Base-by-base conservation (phyloP, 257 asterid species). In the Solanum appendiculatum region DNA sequence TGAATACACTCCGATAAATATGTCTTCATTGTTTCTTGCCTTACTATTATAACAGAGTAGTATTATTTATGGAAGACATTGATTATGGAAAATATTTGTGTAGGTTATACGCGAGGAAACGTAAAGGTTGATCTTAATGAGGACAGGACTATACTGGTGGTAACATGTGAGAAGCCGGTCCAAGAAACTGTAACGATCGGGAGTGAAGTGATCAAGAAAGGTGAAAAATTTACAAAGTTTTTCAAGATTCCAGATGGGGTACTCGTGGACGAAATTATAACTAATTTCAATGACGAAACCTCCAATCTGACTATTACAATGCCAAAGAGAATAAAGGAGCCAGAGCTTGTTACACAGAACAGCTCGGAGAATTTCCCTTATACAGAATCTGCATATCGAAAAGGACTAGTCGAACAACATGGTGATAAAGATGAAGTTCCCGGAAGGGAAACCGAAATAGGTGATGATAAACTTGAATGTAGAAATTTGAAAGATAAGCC, bases 191-290 rank as follows among this genome's bases (percentile, higher is more conserved):
- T 93, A 21, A 86, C 93, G 88, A 88, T 89, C 31, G 95, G 95
- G 25, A 86, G 92, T 94, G 87, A 84, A 86, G 84, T 94, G 89
- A n/a, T 89, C 33, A 93, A 88, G 89, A 94, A 94, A 83, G 95
- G 84, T 10, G 84, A 86, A 86, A 91, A 82, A 46, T 94, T 97
- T 91, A 92, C 87, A 88, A 93, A 93, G 86, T 92, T 90, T 64
- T 94, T 94, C 89, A 93, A 85, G 91, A 95, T 97, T 83, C 99
- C 99, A 27, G 90, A 86, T 33, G 96, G 93, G 46, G 96, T 94
- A 86, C 88, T 91, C 86, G 54, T 95, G 88, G 98, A 97, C 90
- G 85, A 91, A 91, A 94, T 95, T 81, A 83, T 72, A 80, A 98
- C 94, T 13, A 89, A 16, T 33, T 94, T 91, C 66, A 88, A 93